Base-by-base conservation (phyloP, 73 alveolate genomes). In the Halteria grandinella region DNA sequence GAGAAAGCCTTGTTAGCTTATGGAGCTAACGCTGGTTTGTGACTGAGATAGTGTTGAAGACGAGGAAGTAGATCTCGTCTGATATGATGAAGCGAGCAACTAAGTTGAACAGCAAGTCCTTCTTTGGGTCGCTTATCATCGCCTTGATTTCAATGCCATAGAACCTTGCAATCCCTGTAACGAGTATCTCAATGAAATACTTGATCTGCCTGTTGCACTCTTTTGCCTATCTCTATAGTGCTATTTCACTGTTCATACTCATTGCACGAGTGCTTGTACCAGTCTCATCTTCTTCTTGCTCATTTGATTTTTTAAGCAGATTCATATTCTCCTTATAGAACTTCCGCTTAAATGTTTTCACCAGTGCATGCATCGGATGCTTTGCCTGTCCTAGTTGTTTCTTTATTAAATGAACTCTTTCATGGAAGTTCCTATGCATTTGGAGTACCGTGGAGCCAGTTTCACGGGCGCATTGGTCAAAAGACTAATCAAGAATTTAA, bases 31-130 rank as follows among this genome's bases (percentile, higher is more conserved):
- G 29, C 25, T 52, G 27, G 55, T 12, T 17, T 18, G 20, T 31
- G 14, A 43, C 32, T 2, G 81, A 66, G 18, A 25, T 1, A 25
- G 45, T 24, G 21, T 45, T 66, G 53, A 66, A 66, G 52, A 66
- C 32, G n/a, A 66, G 12, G 54, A 66, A 40, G 36, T 66, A 66
- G 32, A 66, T 59, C 36, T 66, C 81, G 32, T 66, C 81, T n/a
- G 54, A 20, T 11, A 66, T 28, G 37, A 66, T 34, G 1, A 66
- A 32, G 10, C 45, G 41, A 21, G 81, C 45, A 3, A 31, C 50
- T 1, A 66, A 10, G 32, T 45, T 66, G 2, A 21, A 27, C 4
- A 66, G 12, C 32, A 66, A 25, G 29, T 66, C 81, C 32, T 53
- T 66, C 48, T 48, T 66, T 12, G 45, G 3, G 18, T 66, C 81